A percentile compares a stretch with the other conserved stretches of the same genome.
Evolutionary conservation across 2,329 filamentous ascomycete genomes (phyloP).

Genomic region (Alternaria viburni): DNA sequence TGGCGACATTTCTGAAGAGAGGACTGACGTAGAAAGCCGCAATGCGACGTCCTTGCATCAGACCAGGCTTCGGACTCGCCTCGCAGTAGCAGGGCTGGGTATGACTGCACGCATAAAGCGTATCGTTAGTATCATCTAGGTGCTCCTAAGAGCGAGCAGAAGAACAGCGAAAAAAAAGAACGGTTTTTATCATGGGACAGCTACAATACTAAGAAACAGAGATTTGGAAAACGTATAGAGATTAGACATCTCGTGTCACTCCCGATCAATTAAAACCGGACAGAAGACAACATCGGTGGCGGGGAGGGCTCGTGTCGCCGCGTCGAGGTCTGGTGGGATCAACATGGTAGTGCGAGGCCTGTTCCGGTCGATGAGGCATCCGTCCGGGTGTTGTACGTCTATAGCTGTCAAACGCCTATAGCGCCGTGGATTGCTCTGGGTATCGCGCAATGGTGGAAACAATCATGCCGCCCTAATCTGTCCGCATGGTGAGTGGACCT

Average conservation of each 20-base stretch:
- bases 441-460: conserved; percentile 6
- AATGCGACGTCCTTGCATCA: not conserved
- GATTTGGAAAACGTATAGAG: not conserved
- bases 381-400: conserved; percentile 6
- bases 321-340: conserved; percentile 16
- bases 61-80: not conserved
- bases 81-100: not conserved
- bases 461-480: conserved; percentile 13
- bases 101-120: not conserved
- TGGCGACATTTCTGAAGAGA: conserved; percentile 18
- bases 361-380: conserved; percentile 12
- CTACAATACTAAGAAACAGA: conserved; percentile 26
- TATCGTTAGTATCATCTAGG: not conserved
- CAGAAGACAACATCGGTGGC: conserved; percentile 10
- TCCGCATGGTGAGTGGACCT: conserved; percentile 19
- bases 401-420: conserved; percentile 14
- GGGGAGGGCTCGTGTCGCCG: conserved; percentile 12
- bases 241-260: conserved; percentile 1
- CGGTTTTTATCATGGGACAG: conserved; percentile 21
- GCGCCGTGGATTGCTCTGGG: conserved; percentile 8
- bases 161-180: conserved; percentile 17
- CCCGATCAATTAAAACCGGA: not conserved
- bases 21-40: not conserved
- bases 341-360: conserved; percentile 18
- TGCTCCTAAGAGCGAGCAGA: conserved; percentile 4